Evolutionary conservation across 2,329 filamentous ascomycete genomes (phyloP), one percentile per base, ranked within the genome.

Genomic region (Xylariaceae sp.): DNA sequence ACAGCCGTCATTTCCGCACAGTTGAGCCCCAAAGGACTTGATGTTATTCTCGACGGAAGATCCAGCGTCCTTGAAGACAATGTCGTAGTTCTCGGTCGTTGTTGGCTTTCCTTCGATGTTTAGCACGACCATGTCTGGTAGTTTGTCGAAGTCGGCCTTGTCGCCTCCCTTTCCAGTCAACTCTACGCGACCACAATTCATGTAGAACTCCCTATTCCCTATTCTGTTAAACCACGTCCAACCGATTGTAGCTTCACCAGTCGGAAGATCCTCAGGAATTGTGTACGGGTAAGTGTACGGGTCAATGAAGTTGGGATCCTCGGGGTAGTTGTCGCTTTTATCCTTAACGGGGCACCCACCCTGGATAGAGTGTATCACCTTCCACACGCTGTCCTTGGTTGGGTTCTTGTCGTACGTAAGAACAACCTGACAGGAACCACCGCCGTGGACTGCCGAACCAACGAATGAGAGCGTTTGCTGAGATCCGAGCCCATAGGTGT

Each of bases 141-240:
- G 87, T 0, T 75, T 71, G 40, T 83, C 70, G 59, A 88, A 82
- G 62, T 83, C 83, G 1, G 78, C 73, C 53, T 84, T 66, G 43
- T 74, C 72, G 50, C 82, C 82, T 0, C 74, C 75, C 0, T 60
- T 62, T 7, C 83, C 83, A 0, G 83, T 84, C 20, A 98, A 80
- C 0, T 79, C 82, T 46, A 96, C 73, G 0, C 90, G 85, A 0
- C 89, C 91, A 66, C 93, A 99, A 81, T 96, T 96, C 92, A 96
- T 96, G 81, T 98, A 97, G 82, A 96, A 91, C 71, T 98, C 95
- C 1, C 93, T 88, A 77, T 96, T 96, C 2, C 95, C 95, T 9
- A 96, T 69, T 57, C 89, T 89, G 79, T 98, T 98, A 75, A 96
- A 86, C 95, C 95, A 98, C 0, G 91, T 91, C 92, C 93, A 98